phyloP scores from a whole-genome alignment of 495 filamentous ascomycete species.

The Hyphodiscus hymeniophilus region DNA sequence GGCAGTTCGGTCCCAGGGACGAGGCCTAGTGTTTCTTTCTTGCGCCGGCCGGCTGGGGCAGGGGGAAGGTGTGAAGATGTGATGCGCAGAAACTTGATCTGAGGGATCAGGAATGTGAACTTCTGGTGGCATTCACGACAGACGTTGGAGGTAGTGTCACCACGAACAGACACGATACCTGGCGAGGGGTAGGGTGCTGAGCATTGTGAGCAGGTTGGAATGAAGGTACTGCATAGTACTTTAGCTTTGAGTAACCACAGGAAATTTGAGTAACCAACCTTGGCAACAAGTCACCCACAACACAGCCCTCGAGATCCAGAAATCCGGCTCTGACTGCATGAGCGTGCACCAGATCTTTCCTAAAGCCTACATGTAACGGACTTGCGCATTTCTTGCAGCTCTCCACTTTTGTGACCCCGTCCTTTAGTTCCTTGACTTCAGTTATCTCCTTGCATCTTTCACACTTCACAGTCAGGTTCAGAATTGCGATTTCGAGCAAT shows the following conservation, averaged over 20 bases:
- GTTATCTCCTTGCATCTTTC: constrained; percentile 71
- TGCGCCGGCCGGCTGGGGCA: constrained; percentile 39
- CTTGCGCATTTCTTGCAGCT: constrained; percentile 75
- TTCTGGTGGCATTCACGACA: constrained; percentile 78
- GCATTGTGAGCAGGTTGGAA: constrained; percentile 75
- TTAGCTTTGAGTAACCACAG: background rate
- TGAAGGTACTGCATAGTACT: constrained; percentile 55
- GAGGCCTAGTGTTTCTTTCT: constrained; percentile 70
- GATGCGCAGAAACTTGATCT: constrained; percentile 72
- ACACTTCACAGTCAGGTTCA: constrained; percentile 75
- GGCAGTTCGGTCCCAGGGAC: constrained; percentile 75
- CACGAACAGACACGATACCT: constrained; percentile 63
- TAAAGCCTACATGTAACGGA: constrained; percentile 58
- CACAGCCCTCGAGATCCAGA: constrained; percentile 73
- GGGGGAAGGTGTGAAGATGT: constrained; percentile 39
- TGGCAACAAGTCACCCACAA: constrained; percentile 69
- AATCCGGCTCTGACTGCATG: constrained; percentile 74
- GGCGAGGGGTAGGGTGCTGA: constrained; percentile 57
- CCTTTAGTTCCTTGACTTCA: constrained; percentile 60
- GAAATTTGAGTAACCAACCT: constrained; percentile 40
- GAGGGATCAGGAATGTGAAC: constrained; percentile 76
- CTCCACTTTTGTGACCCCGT: constrained; percentile 30
- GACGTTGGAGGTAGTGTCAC: constrained; percentile 66
- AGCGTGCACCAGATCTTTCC: constrained; percentile 67
- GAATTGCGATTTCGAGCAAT: constrained; percentile 59